Evolutionary conservation across 805 yeast genomes (phyloP).

Genomic region (Dipodascopsis tothii): DNA sequence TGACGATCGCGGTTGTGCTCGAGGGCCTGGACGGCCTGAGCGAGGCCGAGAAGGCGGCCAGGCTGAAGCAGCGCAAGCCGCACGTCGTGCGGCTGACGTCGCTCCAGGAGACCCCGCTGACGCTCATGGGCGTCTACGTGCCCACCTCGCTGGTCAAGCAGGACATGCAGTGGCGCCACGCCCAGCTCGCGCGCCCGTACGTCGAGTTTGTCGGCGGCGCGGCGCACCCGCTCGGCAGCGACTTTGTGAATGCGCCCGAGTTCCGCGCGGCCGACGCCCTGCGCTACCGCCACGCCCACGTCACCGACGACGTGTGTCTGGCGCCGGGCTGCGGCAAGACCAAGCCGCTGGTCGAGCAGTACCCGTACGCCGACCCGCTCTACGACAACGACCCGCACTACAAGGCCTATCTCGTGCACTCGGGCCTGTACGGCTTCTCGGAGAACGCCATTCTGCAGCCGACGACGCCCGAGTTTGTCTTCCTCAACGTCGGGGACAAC

Average conservation of each 20-base stretch:
- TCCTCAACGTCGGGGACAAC: conserved; percentile 17
- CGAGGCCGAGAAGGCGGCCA: background rate
- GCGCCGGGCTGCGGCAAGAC: background rate
- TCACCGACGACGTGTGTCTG: conserved; percentile 10
- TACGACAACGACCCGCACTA: conserved; percentile 9
- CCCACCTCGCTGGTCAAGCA: conserved; percentile 13
- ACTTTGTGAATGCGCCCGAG: conserved; percentile 13
- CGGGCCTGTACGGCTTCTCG: conserved; percentile 14
- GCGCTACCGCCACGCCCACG: conserved; percentile 13
- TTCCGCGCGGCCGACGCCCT: conserved; percentile 15
- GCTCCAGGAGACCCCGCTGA: conserved; percentile 10
- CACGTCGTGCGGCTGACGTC: conserved; percentile 16
- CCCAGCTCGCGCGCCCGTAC: conserved; percentile 8
- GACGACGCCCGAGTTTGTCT: conserved; percentile 11
- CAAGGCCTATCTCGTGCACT: conserved; percentile 9
- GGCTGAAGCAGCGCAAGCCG: too few relatives aligned
- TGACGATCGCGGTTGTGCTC: background rate
- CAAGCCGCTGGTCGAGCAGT: conserved; percentile 10
- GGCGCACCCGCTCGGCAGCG: background rate
- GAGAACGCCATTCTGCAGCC: conserved; percentile 5
- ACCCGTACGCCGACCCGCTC: conserved; percentile 12
- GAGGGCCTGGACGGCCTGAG: background rate
- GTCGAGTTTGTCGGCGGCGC: conserved; percentile 21
- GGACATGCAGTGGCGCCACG: conserved; percentile 9
- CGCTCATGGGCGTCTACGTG: conserved; percentile 12